Base-by-base conservation (phyloP, 257 asterid genomes). In the Salvia miltiorrhiza region DNA sequence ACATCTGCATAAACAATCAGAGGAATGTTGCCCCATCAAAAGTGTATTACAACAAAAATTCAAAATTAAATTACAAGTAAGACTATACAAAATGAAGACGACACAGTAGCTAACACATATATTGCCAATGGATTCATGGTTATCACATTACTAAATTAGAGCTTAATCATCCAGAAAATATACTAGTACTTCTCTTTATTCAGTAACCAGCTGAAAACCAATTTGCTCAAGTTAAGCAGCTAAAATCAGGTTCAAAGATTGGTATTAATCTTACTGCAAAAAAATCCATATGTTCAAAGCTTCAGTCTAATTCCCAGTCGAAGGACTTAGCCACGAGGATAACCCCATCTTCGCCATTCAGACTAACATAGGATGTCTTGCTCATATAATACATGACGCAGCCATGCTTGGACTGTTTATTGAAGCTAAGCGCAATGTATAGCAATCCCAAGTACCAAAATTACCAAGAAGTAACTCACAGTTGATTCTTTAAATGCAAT, bases 1-100 rank as follows among this genome's bases (percentile, higher is more conserved):
- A 85, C 85, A 93, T 81, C 99, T 93, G 89, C 87, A 87, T 49
- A 75, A 35, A 67, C 44, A 44, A 26, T 28, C 65, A 73, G 32
- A 59, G 7, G 32, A 45, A 53, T 53, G 65, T 65, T 32, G 33
- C 54, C 49, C 55, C 64, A 41, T 26, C 35, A 72, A 54, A 65
- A 56, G 60, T 66, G 65, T 14, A 55, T 28, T 43, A 61, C 20
- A 41, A 9, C 12, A 7, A 33, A 26, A 23, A 23, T 14, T 37
- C 17, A 45, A 55, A 11, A 59, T 48, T 19, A 23, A 39, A 47
- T 30, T 13, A 71, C 0, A 39, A 35, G 47, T 47, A 71, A 47
- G 13, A 60, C 17, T 14, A n/a, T 20, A 20, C 5, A 14, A 14
- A 66, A 3, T n/a, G 26, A 71, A 21, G 23, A 56, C 9, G 9